A percentile compares a stretch with the other conserved stretches of the same genome.
phyloP scores from a whole-genome alignment of 352 stramenopile genomes.

The Globisporangium camurandrum region DNA sequence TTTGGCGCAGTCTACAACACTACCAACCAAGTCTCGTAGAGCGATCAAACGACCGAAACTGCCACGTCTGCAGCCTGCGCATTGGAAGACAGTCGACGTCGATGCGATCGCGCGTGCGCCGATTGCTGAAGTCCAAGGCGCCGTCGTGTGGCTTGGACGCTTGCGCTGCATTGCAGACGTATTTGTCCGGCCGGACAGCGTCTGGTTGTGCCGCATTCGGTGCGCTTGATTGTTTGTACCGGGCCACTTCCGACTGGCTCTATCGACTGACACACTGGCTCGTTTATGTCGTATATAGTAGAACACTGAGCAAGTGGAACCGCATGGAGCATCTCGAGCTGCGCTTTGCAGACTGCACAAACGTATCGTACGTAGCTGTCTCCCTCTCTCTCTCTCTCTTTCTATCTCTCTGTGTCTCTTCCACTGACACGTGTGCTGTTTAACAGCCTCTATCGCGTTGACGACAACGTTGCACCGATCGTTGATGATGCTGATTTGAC shows the following conservation, averaged over 20 bases:
- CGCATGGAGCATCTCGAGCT: constrained; percentile 11
- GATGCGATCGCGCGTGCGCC: constrained; percentile 14
- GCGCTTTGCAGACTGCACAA: constrained; percentile 2
- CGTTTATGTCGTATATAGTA: background rate
- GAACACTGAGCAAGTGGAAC: constrained; percentile 5
- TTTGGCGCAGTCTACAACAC: too few relatives aligned
- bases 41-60: constrained; percentile 2
- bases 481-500: background rate
- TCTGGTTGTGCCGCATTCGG: constrained; percentile 34
- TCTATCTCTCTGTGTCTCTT: too few relatives aligned
- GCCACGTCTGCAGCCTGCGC: background rate
- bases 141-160: constrained; percentile 33
- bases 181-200: constrained; percentile 22
- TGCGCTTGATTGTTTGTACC: background rate
- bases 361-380: constrained; percentile 7
- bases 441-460: constrained; percentile 8
- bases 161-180: constrained; percentile 29
- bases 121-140: constrained; percentile 15
- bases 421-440: too few relatives aligned
- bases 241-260: constrained; percentile 2
- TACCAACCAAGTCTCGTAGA: too few relatives aligned
- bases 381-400: too few relatives aligned
- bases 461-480: constrained; percentile 3
- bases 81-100: constrained; percentile 18
- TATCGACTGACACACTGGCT: background rate